These are phyloP conservation scores for Pseudozyma flocculosa DNA, from an alignment of 1,284 basidiomycete genomes.

Conservation along the genomic window DNA sequence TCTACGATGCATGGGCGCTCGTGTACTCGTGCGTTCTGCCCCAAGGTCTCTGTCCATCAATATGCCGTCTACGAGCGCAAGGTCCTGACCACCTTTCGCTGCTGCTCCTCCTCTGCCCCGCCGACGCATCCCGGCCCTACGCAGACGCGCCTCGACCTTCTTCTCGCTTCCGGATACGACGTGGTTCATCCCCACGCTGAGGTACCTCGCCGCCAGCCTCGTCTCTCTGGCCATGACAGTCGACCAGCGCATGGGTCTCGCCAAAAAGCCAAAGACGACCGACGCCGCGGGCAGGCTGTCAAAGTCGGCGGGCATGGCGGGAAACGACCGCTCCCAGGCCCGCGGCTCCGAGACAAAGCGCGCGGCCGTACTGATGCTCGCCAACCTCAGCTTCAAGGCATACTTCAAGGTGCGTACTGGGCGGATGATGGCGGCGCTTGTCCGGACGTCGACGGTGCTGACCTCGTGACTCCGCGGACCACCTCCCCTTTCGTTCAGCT, in stretches of 20 bases:
- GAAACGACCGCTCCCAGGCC: conserved; percentile 50
- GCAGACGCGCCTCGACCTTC: conserved; percentile 45
- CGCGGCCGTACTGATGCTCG: conserved; percentile 50
- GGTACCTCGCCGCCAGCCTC: conserved; percentile 35
- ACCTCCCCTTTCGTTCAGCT: too few species aligned
- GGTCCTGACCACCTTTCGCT: too few species aligned
- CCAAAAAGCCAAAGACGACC: conserved; percentile 45
- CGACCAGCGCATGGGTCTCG: conserved; percentile 21
- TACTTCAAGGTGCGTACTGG: conserved; percentile 47
- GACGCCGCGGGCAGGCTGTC: conserved; percentile 54
- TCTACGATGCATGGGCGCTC: conserved; percentile 43
- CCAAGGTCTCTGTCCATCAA: too few species aligned
- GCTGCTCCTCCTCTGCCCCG: neutral
- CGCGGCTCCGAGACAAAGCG: conserved; percentile 47
- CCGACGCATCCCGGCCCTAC: too few species aligned
- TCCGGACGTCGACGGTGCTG: too few species aligned
- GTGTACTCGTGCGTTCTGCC: conserved; percentile 23
- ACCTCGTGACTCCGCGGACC: too few species aligned
- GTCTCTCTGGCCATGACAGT: conserved; percentile 26
- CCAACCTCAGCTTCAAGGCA: conserved; percentile 54
- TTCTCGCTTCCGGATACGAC: conserved; percentile 54
- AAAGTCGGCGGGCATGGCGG: conserved; percentile 51
- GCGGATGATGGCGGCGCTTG: too few species aligned
- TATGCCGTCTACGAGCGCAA: too few species aligned
- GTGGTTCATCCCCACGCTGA: conserved; percentile 50